A percentile compares a stretch with the other conserved stretches of the same genome.
Evolutionary conservation across 345 rosid species (phyloP).

Genomic region (Excoecaria agallocha): DNA sequence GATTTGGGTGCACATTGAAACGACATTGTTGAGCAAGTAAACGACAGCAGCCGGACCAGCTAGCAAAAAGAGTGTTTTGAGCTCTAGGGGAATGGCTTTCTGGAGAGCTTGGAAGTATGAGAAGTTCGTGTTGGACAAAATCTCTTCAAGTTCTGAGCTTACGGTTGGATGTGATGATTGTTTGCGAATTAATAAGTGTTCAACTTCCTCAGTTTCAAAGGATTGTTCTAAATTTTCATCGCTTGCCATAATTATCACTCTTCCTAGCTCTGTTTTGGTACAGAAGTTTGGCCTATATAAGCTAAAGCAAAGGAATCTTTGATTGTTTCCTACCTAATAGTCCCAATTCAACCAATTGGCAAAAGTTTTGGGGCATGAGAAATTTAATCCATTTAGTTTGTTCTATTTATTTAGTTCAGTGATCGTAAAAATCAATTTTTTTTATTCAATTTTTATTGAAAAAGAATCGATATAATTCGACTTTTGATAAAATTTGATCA

Average conservation of each 20-base stretch:
- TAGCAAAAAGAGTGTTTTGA: constrained; percentile 16
- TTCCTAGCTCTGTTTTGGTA: neutral
- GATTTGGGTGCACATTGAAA: constrained; percentile 27
- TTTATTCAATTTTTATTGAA: too few relatives aligned
- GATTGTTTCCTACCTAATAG: too few relatives aligned
- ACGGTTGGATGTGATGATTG: neutral
- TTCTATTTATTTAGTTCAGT: too few relatives aligned
- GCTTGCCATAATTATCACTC: neutral
- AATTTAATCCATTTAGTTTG: too few relatives aligned
- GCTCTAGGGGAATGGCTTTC: constrained; percentile 12
- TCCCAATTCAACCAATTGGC: too few relatives aligned
- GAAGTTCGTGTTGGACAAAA: constrained; percentile 22
- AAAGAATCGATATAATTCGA: too few relatives aligned
- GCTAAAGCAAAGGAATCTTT: neutral
- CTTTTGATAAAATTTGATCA: too few relatives aligned
- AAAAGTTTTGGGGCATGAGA: too few relatives aligned
- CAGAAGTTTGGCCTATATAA: neutral
- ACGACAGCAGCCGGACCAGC: constrained; percentile 25
- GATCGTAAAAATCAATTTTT: too few relatives aligned
- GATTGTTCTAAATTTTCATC: neutral
- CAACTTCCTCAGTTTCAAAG: neutral
- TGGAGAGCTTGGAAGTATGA: constrained; percentile 1
- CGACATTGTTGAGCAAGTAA: constrained; percentile 25
- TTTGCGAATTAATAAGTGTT: neutral
- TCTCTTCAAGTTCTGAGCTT: constrained; percentile 42